Conservation (phyloP, 2,329 filamentous ascomycete species). For the Colletotrichum zoysiae region DNA sequence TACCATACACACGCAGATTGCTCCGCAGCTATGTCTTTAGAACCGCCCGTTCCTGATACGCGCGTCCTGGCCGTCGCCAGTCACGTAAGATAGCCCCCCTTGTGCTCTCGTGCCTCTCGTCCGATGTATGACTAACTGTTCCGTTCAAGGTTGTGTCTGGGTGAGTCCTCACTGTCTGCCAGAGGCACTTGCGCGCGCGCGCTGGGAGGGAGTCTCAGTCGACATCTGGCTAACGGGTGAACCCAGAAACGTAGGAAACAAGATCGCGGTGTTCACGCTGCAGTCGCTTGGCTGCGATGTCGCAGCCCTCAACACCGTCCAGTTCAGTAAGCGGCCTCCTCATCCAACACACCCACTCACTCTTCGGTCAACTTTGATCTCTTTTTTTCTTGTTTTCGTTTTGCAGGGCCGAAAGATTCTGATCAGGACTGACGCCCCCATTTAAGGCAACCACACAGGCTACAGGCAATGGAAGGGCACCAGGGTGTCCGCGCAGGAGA, state of each 20-base stretch:
- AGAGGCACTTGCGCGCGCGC: neutral
- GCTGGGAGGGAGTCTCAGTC: too few species aligned
- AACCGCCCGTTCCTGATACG: conserved; percentile 66
- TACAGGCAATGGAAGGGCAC: conserved; percentile 92
- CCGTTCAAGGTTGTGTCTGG: conserved; percentile 58
- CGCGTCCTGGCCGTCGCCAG: conserved; percentile 89
- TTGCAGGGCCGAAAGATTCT: neutral
- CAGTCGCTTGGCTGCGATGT: conserved; percentile 95
- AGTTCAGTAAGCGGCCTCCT: conserved; percentile 79
- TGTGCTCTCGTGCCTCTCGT: neutral
- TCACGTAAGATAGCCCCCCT: conserved; percentile 77
- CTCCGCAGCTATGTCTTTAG: conserved; percentile 51
- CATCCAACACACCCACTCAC: neutral
- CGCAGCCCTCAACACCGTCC: conserved; percentile 92
- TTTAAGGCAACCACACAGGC: conserved; percentile 91
- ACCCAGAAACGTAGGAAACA: conserved; percentile 93
- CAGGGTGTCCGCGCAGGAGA: conserved; percentile 83
- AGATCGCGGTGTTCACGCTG: conserved; percentile 95
- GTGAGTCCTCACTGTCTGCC: conserved; percentile 47
- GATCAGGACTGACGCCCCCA: conserved; percentile 1
- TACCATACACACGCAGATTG: neutral
- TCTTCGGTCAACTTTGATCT: neutral
- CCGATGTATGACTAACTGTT: conserved; percentile 40
- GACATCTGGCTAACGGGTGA: neutral
- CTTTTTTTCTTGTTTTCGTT: neutral